phyloP scores from a whole-genome alignment of 805 yeast genomes.

The Barnettozyma populi region DNA sequence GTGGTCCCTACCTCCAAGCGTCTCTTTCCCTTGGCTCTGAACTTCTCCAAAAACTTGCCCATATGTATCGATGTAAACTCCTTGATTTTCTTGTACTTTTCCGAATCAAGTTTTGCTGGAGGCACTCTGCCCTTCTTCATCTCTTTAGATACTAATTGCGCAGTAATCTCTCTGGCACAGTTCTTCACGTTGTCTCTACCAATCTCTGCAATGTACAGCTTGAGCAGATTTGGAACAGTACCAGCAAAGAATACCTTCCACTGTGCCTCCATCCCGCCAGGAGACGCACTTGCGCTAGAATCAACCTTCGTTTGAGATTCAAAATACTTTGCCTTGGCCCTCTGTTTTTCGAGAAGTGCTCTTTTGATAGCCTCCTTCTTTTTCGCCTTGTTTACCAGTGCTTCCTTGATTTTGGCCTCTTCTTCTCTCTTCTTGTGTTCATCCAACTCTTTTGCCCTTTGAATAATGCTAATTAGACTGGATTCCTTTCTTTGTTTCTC shows the following conservation, averaged over 20 bases:
- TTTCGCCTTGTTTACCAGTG: constrained; percentile 11
- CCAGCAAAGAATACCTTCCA: constrained; percentile 54
- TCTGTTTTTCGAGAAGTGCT: constrained; percentile 22
- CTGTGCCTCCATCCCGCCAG: constrained; percentile 22
- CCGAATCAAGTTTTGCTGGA: constrained; percentile 54
- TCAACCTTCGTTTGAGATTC: constrained; percentile 1
- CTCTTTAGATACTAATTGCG: constrained; percentile 65
- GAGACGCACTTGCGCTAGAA: constrained; percentile 10
- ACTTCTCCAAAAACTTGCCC: constrained; percentile 55
- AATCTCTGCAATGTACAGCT: constrained; percentile 56
- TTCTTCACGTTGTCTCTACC: constrained; percentile 70
- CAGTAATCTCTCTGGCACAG: constrained; percentile 75
- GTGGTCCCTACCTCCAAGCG: constrained; percentile 4
- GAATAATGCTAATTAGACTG: constrained; percentile 33
- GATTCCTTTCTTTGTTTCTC: constrained; percentile 19
- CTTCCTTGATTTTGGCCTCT: constrained; percentile 19
- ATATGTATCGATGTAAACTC: constrained; percentile 56
- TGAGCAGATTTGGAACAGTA: constrained; percentile 73
- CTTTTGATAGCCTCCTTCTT: constrained; percentile 33
- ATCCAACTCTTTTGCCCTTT: constrained; percentile 31
- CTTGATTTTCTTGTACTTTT: constrained; percentile 65
- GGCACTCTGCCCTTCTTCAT: constrained; percentile 32
- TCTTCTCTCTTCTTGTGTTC: constrained; percentile 21
- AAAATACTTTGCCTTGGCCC: constrained; percentile 3
- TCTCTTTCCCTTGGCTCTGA: constrained; percentile 29